Evolutionary conservation across 1,284 basidiomycete species (phyloP), one percentile per base, ranked within the genome.

Genomic region (Phylloporus gajari): DNA sequence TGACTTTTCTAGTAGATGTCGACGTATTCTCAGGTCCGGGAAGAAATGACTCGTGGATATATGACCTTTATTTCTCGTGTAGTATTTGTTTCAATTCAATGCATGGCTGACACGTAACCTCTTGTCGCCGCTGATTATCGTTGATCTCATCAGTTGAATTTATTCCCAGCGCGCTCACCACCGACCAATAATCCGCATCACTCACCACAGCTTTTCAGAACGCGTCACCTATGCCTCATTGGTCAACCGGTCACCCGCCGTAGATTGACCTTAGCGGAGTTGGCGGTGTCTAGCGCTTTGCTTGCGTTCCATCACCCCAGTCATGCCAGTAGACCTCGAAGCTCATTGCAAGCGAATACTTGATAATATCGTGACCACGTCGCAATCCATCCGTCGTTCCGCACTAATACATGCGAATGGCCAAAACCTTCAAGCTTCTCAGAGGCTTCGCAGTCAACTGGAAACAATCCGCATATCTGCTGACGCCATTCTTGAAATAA

Each of bases 21-120:
- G 72, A 72, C 70, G 53, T 64, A 72, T 69, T 75, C 67, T 56
- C 76, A 93, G 93, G 83, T 93, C 91, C 53, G 91, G 90, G 67
- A 93, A 93, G 90, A 93, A 93, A 82, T 93, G 87, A 69, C n/a
- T n/a, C n/a, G 51, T 11, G 48, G 65, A 35, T 65, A 23, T 53
- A 59, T 27, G 9, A 30, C 51, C 27, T 12, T 35, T 38, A 38
- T 11, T 60, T 8, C 27, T 46, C 44, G 44, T 46, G 44, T 46
- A 21, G 44, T 46, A 17, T 46, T 46, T 46, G 17, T 46, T 46
- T 35, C 35, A 35, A 35, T 35, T 8, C 35, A 5, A 35, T 35
- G 35, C 35, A 35, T 8, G 35, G 35, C 35, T 35, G 35, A 35
- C 35, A 35, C 8, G 35, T 35, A 35, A 8, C 35, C 35, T 35